Evolutionary conservation across 1,139 yeast genomes (phyloP).

Genomic region (Suhomyces choctaworum): DNA sequence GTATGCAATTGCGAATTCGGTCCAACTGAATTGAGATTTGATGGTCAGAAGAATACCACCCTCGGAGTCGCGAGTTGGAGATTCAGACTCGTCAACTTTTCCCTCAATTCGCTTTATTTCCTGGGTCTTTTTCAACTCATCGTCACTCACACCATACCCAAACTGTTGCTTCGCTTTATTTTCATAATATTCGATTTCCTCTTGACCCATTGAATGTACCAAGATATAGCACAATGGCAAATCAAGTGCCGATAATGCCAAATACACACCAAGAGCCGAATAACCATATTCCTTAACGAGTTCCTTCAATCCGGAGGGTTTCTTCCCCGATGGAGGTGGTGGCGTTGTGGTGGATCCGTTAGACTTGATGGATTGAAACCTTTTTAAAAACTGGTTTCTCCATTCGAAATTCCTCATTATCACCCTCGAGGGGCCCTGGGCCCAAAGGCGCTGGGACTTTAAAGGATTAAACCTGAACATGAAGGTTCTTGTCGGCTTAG

Average conservation of each 20-base stretch:
- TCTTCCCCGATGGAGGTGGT: conserved; percentile 21
- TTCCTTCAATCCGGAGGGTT: conserved; percentile 58
- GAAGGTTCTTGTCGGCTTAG: background rate
- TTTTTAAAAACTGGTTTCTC: conserved; percentile 5
- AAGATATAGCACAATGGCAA: conserved; percentile 78
- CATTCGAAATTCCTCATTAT: conserved; percentile 3
- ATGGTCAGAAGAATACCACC: conserved; percentile 22
- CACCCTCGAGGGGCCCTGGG: conserved; percentile 6
- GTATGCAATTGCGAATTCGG: conserved; percentile 86
- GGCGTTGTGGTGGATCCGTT: conserved; percentile 9
- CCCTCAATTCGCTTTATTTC: conserved; percentile 33
- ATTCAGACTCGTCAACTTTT: conserved; percentile 20
- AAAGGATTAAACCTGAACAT: conserved; percentile 14
- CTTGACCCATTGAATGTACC: conserved; percentile 87
- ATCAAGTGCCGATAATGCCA: conserved; percentile 69
- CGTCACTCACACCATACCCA: conserved; percentile 53
- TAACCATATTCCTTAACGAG: conserved; percentile 86
- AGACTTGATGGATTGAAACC: conserved; percentile 24
- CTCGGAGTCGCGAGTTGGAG: conserved; percentile 16
- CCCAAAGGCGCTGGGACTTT: conserved; percentile 6
- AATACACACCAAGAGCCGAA: conserved; percentile 84
- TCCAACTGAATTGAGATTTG: conserved; percentile 49
- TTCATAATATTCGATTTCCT: conserved; percentile 67
- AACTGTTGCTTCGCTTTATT: conserved; percentile 57
- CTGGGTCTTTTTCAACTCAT: conserved; percentile 38